phyloP scores from a whole-genome alignment of 441 rosid genomes.

The California macrophylla region DNA sequence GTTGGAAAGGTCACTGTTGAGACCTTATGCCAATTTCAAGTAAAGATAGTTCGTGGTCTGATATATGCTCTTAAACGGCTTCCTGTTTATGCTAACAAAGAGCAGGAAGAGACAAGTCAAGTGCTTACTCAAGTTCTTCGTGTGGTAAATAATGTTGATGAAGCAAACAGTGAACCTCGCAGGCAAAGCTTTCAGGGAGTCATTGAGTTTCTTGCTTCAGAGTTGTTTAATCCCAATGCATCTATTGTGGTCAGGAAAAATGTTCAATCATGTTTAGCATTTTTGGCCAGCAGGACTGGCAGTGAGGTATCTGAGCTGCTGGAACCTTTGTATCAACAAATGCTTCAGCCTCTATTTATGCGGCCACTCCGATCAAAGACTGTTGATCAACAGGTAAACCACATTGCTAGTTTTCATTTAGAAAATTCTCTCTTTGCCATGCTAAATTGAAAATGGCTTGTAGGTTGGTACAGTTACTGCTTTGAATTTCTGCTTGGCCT shows the following conservation, averaged over 20 bases:
- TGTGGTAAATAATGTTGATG: constrained; percentile 93
- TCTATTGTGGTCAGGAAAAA: constrained; percentile 79
- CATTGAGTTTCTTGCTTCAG: constrained; percentile 82
- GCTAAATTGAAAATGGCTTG: constrained; percentile 28
- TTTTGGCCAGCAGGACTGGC: constrained; percentile 96
- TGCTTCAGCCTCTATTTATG: constrained; percentile 83
- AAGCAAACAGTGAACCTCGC: constrained; percentile 84
- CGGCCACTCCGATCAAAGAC: constrained; percentile 85
- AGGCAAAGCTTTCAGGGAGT: constrained; percentile 85
- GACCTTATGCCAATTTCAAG: constrained; percentile 78
- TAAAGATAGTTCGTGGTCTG: constrained; percentile 71
- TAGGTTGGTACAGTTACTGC: constrained; percentile 97
- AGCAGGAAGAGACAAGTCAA: constrained; percentile 96
- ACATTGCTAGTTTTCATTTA: constrained; percentile 18
- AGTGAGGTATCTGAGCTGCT: constrained; percentile 96
- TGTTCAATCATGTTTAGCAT: constrained; percentile 89
- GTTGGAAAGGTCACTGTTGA: constrained; percentile 98
- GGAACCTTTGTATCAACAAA: constrained; percentile 78
- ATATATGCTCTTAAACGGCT: constrained; percentile 88
- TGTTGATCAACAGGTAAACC: constrained; percentile 88
- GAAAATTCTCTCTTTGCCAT: constrained; percentile 10
- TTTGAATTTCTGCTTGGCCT: constrained; percentile 84
- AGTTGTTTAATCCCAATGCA: constrained; percentile 82
- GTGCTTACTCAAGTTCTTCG: constrained; percentile 95
- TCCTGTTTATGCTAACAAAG: constrained; percentile 84